Evolutionary conservation across 2,329 filamentous ascomycete genomes (phyloP).

Genomic region (Aureobasidium melanogenum): DNA sequence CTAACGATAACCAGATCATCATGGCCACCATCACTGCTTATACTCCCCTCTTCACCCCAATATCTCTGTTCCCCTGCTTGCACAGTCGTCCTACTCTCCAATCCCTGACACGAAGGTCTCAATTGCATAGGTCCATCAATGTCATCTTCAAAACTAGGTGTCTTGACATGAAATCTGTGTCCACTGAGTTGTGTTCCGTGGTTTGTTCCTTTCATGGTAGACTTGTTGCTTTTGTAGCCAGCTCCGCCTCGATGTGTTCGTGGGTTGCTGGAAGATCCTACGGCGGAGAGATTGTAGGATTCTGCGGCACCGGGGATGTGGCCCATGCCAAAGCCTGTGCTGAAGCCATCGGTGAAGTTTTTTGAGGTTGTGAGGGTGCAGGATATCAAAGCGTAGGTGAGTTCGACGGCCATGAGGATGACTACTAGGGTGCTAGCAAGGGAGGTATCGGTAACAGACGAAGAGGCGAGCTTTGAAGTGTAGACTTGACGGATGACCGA

Average conservation of each 20-base stretch:
- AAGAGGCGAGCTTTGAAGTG: slow-evolving; percentile 21
- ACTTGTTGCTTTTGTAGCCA: not conserved
- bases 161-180: not conserved
- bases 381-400: slow-evolving; percentile 33
- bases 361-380: slow-evolving; percentile 35
- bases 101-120: not conserved
- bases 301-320: slow-evolving; percentile 22
- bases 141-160: not conserved
- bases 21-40: not conserved
- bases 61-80: not conserved
- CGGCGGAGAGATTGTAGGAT: slow-evolving; percentile 20
- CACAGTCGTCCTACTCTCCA: not conserved
- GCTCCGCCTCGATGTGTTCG: not conserved
- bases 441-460: slow-evolving; percentile 22
- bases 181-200: no score
- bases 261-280: not conserved
- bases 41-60: not conserved
- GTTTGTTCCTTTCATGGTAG: not conserved
- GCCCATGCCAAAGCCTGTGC: slow-evolving; percentile 30
- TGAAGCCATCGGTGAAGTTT: slow-evolving; percentile 33
- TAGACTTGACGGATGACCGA: slow-evolving; percentile 28
- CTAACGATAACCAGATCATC: not conserved
- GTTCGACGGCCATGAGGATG: slow-evolving; percentile 30
- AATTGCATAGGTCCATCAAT: not conserved
- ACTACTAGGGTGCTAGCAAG: slow-evolving; percentile 25